These are phyloP conservation scores for Trichosporon ovoides DNA, from an alignment of 1,284 basidiomycete genomes.

Conservation along the genomic window DNA sequence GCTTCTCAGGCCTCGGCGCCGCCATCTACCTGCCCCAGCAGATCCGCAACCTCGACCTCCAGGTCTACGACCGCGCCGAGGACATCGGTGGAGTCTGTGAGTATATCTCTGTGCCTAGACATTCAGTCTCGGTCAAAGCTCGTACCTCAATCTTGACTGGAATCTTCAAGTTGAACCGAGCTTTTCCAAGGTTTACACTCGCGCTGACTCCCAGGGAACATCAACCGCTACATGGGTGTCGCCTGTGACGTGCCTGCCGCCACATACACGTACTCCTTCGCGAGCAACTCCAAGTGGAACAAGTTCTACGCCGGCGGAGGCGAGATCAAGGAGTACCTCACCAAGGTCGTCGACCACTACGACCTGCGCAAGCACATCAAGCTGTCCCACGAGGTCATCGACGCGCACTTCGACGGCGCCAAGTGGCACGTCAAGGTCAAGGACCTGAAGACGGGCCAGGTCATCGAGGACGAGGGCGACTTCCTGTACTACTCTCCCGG, in stretches of 20 bases:
- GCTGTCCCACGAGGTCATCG: slow-evolving; percentile 27
- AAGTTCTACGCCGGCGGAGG: slow-evolving; percentile 27
- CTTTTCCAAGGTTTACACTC: too few species aligned
- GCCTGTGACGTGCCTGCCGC: slow-evolving; percentile 35
- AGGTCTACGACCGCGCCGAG: slow-evolving; percentile 14
- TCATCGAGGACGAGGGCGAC: slow-evolving; percentile 26
- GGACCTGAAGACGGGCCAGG: slow-evolving; percentile 9
- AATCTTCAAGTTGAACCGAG: too few species aligned
- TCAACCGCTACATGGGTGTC: slow-evolving; percentile 34
- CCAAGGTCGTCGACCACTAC: slow-evolving; percentile 25
- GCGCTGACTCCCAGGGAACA: slow-evolving; percentile 19
- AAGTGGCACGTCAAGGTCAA: slow-evolving; percentile 26
- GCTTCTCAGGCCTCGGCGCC: slow-evolving; percentile 13
- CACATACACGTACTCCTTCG: slow-evolving; percentile 26
- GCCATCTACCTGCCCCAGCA: slow-evolving; percentile 12
- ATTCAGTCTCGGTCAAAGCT: too few species aligned
- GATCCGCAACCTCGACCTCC: slow-evolving; percentile 10
- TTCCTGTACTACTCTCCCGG: slow-evolving; percentile 38
- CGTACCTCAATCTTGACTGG: too few species aligned
- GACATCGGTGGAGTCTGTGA: slow-evolving; percentile 21
- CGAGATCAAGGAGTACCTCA: slow-evolving; percentile 35
- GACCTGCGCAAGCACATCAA: slow-evolving; percentile 27
- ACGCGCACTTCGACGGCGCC: slow-evolving; percentile 26
- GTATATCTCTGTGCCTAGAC: too few species aligned
- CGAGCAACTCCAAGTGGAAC: slow-evolving; percentile 24